Evolutionary conservation across 345 rosid genomes (phyloP).

Genomic region (Hibiscus mutabilis): DNA sequence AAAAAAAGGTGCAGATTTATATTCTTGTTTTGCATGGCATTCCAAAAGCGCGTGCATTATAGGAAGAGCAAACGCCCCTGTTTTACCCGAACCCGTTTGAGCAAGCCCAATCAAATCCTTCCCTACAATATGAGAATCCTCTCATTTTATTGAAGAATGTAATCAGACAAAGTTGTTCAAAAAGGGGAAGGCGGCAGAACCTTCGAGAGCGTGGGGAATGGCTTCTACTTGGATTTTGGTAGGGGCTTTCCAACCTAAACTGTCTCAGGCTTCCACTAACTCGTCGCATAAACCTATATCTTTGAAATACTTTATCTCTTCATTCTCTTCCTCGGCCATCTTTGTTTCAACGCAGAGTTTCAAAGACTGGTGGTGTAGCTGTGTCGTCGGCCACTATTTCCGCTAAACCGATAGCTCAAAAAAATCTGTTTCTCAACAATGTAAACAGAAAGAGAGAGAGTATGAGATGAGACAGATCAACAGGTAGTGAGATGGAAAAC

Average conservation of each 20-base stretch:
- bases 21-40: conserved; percentile 39
- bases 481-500: too few relatives aligned
- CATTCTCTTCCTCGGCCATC: conserved; percentile 25
- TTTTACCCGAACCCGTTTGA: conserved; percentile 90
- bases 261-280: conserved; percentile 66
- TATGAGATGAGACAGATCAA: too few relatives aligned
- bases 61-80: conserved; percentile 95
- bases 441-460: not conserved
- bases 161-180: not conserved
- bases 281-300: conserved; percentile 67
- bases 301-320: conserved; percentile 57
- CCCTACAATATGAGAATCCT: conserved; percentile 32
- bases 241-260: conserved; percentile 64
- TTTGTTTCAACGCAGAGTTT: not conserved
- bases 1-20: conserved; percentile 61
- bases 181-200: conserved; percentile 17
- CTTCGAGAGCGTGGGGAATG: conserved; percentile 78
- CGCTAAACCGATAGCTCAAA: too few relatives aligned
- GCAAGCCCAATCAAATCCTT: conserved; percentile 94
- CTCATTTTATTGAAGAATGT: not conserved
- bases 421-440: too few relatives aligned
- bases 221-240: conserved; percentile 82
- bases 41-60: conserved; percentile 73
- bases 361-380: too few relatives aligned
- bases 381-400: too few relatives aligned